Conservation (phyloP, 768 basidiomycete genomes). For the Naganishia kalamii region DNA sequence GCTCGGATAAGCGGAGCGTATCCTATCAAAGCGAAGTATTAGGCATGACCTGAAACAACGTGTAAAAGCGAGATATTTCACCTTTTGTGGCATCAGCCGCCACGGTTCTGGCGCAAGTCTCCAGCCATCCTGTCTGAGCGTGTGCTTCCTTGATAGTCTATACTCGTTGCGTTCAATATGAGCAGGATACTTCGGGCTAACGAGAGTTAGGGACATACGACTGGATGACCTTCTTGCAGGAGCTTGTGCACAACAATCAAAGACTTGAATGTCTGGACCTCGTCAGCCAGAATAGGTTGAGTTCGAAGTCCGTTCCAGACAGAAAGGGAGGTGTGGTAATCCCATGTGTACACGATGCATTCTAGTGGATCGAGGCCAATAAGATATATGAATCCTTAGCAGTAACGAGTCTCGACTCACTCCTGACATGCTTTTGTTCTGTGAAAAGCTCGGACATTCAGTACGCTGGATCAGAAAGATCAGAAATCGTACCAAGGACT, state of each 20-base stretch:
- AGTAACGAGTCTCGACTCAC: constrained; percentile 53
- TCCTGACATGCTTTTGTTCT: constrained; percentile 96
- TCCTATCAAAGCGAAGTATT: constrained; percentile 51
- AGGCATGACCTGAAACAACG: neutral
- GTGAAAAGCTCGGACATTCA: neutral
- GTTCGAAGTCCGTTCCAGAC: constrained; percentile 97
- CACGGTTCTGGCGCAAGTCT: constrained; percentile 88
- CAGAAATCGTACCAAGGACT: constrained; percentile 12
- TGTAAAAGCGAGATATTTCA: constrained; percentile 41
- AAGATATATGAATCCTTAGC: neutral
- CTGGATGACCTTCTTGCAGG: constrained; percentile 92
- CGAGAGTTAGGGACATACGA: constrained; percentile 53
- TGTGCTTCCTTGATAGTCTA: constrained; percentile 96
- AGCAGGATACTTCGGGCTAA: neutral
- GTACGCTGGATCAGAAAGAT: neutral
- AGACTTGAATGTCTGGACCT: constrained; percentile 96
- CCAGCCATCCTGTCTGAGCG: constrained; percentile 93
- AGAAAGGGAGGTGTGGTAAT: constrained; percentile 93
- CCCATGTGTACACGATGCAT: constrained; percentile 98
- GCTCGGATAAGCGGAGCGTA: constrained; percentile 89
- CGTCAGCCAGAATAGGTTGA: constrained; percentile 92
- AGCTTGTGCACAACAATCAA: constrained; percentile 97
- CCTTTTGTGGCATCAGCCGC: constrained; percentile 72
- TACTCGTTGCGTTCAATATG: neutral
- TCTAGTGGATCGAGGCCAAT: constrained; percentile 53